phyloP scores from a whole-genome alignment of 2,329 filamentous ascomycete species.

The Colletotrichum siamense region DNA sequence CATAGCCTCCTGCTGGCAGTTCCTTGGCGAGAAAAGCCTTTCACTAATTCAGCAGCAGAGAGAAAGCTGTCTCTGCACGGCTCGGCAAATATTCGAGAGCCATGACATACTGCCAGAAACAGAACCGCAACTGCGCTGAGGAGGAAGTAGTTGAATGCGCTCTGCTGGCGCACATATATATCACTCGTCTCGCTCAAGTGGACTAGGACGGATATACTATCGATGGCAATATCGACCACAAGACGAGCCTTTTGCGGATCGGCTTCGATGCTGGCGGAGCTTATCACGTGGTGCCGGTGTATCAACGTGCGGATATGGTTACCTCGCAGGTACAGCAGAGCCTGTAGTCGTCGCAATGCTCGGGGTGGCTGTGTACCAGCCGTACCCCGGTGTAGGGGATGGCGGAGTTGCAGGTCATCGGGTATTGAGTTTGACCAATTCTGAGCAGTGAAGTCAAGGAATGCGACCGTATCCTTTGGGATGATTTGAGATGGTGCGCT shows the following conservation, averaged over 20 bases:
- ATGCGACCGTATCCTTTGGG: constrained; percentile 41
- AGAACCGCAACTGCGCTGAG: constrained; percentile 42
- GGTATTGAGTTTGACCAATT: constrained; percentile 53
- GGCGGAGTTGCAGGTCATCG: constrained; percentile 38
- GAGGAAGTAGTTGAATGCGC: constrained; percentile 46
- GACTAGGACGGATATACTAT: constrained; percentile 38
- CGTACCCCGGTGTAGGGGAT: constrained; percentile 38
- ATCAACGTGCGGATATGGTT: constrained; percentile 51
- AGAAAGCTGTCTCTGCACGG: constrained; percentile 36
- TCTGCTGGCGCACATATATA: constrained; percentile 42
- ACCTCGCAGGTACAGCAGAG: constrained; percentile 47
- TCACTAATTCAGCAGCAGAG: constrained; percentile 35
- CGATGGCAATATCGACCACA: constrained; percentile 42
- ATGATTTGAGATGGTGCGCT: constrained; percentile 34
- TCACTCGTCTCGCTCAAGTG: constrained; percentile 39
- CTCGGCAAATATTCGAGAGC: constrained; percentile 44
- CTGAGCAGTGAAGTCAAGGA: constrained; percentile 46
- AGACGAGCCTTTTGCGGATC: constrained; percentile 39
- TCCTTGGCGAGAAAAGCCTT: constrained; percentile 35
- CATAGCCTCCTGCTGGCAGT: constrained; percentile 36
- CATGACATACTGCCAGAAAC: constrained; percentile 50
- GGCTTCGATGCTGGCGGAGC: constrained; percentile 37
- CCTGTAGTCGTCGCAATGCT: constrained; percentile 43
- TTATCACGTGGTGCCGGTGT: constrained; percentile 48
- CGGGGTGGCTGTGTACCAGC: constrained; percentile 31